These are phyloP conservation scores for Ganoderma leucocontextum DNA, from an alignment of 1,284 basidiomycete species.

Conservation along the genomic window DNA sequence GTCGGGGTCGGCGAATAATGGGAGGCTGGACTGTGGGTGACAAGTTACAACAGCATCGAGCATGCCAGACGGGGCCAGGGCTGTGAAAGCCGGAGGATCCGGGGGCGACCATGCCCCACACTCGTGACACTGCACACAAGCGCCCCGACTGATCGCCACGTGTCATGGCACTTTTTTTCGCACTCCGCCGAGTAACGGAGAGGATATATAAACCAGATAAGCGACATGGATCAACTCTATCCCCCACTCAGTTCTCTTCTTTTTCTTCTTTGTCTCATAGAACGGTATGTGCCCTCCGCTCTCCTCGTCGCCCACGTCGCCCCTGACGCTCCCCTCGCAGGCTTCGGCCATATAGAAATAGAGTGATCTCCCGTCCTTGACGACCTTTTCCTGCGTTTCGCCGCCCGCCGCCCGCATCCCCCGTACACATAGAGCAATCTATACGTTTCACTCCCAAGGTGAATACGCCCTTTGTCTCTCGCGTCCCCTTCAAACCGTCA, in stretches of 20 bases:
- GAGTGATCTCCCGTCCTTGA: slow-evolving; percentile 49
- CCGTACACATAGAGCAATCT: slow-evolving; percentile 42
- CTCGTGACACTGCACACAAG: background rate
- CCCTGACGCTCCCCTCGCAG: slow-evolving; percentile 31
- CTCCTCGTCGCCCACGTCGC: slow-evolving; percentile 13
- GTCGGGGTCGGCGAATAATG: slow-evolving; percentile 27
- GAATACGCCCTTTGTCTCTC: slow-evolving; percentile 28
- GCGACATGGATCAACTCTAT: slow-evolving; percentile 32
- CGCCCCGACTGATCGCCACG: slow-evolving; percentile 30
- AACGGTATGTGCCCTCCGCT: slow-evolving; percentile 48
- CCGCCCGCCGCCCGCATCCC: slow-evolving; percentile 21
- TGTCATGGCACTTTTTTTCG: slow-evolving; percentile 41
- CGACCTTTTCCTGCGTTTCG: slow-evolving; percentile 45
- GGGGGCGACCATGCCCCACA: slow-evolving; percentile 33
- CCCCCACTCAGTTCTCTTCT: slow-evolving; percentile 41
- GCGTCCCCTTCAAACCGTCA: slow-evolving; percentile 26
- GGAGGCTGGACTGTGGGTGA: slow-evolving; percentile 12
- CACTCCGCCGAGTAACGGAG: slow-evolving; percentile 35
- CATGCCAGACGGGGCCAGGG: background rate
- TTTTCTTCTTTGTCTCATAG: slow-evolving; percentile 49
- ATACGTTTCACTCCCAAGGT: slow-evolving; percentile 39
- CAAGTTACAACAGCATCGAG: background rate
- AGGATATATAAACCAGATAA: slow-evolving; percentile 40
- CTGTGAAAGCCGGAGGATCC: slow-evolving; percentile 17
- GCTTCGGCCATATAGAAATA: slow-evolving; percentile 46